Evolutionary conservation across 345 rosid species (phyloP).

Genomic region (Cardamine occulta): DNA sequence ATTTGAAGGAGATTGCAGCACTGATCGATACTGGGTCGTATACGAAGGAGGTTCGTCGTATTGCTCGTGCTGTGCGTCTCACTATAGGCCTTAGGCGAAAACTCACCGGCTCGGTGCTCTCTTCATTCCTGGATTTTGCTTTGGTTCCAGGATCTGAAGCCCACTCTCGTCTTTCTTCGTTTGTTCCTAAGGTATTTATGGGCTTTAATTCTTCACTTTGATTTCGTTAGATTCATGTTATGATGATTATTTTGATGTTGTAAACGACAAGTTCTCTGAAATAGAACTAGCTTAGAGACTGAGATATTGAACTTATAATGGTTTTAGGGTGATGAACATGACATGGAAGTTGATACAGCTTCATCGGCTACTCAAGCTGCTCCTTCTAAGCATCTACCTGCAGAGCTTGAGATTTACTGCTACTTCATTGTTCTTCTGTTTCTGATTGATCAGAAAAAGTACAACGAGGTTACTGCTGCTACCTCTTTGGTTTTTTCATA

Average conservation of each 20-base stretch:
- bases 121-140: slow-evolving; percentile 63
- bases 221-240: neutral
- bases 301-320: neutral
- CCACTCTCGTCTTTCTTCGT: slow-evolving; percentile 53
- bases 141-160: slow-evolving; percentile 69
- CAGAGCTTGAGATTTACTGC: slow-evolving; percentile 79
- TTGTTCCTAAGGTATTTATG: slow-evolving; percentile 63
- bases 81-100: slow-evolving; percentile 67
- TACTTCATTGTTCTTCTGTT: slow-evolving; percentile 74
- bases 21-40: slow-evolving; percentile 74
- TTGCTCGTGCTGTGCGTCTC: slow-evolving; percentile 73
- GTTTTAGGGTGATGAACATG: slow-evolving; percentile 71
- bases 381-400: slow-evolving; percentile 61
- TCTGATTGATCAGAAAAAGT: slow-evolving; percentile 79
- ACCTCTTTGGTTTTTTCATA: slow-evolving; percentile 1
- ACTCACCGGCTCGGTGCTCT: slow-evolving; percentile 58
- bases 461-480: slow-evolving; percentile 64
- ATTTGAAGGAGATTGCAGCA: slow-evolving; percentile 74
- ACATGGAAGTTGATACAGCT: slow-evolving; percentile 90
- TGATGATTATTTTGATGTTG: neutral
- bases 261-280: neutral
- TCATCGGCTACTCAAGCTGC: slow-evolving; percentile 50
- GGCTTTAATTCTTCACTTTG: neutral
- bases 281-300: slow-evolving; percentile 11
- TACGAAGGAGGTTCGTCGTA: slow-evolving; percentile 71